Percentiles rank a stretch among this genome's conserved stretches.
phyloP scores from a whole-genome alignment of 2,329 filamentous ascomycete genomes.

The Fusarium siculi region DNA sequence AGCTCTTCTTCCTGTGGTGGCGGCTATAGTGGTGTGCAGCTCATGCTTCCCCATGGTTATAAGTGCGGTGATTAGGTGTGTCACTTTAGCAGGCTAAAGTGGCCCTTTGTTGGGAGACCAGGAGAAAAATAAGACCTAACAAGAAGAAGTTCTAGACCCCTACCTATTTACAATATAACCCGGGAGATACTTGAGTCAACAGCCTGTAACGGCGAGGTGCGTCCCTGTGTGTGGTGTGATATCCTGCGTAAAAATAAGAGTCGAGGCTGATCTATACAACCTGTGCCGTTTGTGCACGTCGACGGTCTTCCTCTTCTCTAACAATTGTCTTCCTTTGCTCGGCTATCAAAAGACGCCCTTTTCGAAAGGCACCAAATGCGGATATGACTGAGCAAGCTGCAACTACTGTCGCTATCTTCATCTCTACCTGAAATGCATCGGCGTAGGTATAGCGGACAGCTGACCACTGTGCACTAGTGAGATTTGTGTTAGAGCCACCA shows the following conservation, averaged over 20 bases:
- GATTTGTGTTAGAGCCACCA: constrained; percentile 26
- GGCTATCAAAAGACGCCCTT: constrained; percentile 24
- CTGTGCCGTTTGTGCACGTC: constrained; percentile 16
- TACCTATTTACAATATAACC: neutral
- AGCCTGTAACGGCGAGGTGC: neutral
- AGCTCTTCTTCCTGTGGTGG: neutral
- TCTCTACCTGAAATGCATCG: constrained; percentile 57
- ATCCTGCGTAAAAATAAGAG: neutral
- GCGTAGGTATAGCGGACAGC: constrained; percentile 54
- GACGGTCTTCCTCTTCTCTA: constrained; percentile 27
- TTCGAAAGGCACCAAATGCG: constrained; percentile 54
- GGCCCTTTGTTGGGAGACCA: neutral
- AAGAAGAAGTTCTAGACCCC: neutral
- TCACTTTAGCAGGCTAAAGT: neutral
- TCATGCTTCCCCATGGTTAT: neutral
- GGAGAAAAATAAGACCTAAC: neutral
- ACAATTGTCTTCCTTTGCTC: constrained; percentile 37
- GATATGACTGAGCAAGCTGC: constrained; percentile 54
- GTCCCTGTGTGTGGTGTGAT: neutral
- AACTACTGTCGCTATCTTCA: constrained; percentile 58
- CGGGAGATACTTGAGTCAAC: neutral
- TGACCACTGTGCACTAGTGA: constrained; percentile 46
- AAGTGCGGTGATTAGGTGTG: neutral
- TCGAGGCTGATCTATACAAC: neutral
- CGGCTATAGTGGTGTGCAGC: neutral